Percentiles rank a stretch among this genome's conserved stretches.
Conservation (phyloP, 2,329 filamentous ascomycete species). For the Ampelomyces quisqualis region DNA sequence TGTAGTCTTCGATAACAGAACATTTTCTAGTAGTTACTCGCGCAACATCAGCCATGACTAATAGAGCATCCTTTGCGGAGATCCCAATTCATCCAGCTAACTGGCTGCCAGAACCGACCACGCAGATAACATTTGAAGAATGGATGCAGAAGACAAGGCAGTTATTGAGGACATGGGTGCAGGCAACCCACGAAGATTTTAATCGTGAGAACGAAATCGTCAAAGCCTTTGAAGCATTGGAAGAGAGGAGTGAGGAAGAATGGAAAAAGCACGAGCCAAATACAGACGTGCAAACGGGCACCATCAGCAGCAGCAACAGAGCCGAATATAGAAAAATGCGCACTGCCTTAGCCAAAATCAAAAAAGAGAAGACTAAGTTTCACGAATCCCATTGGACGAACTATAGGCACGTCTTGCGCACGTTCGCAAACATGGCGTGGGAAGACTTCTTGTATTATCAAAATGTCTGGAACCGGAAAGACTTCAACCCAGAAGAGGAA, state of each 20-base stretch:
- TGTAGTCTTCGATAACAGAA: no score
- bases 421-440: not conserved
- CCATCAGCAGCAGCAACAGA: not conserved
- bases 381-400: no score
- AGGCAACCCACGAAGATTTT: not conserved
- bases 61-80: no score
- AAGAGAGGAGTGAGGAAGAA: not conserved
- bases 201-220: not conserved
- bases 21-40: no score
- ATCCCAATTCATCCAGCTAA: no score
- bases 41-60: no score
- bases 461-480: constrained; percentile 3
- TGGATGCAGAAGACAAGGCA: not conserved
- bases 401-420: no score
- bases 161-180: not conserved
- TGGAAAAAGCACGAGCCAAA: not conserved
- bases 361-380: no score
- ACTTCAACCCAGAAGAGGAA: not conserved
- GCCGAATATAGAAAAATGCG: no score
- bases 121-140: no score
- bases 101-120: no score
- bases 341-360: no score
- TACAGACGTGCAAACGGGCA: not conserved
- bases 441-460: constrained; percentile 6
- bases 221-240: not conserved